Evolutionary conservation across 2,329 filamentous ascomycete species (phyloP).

Genomic region (Triangularia verruculosa): DNA sequence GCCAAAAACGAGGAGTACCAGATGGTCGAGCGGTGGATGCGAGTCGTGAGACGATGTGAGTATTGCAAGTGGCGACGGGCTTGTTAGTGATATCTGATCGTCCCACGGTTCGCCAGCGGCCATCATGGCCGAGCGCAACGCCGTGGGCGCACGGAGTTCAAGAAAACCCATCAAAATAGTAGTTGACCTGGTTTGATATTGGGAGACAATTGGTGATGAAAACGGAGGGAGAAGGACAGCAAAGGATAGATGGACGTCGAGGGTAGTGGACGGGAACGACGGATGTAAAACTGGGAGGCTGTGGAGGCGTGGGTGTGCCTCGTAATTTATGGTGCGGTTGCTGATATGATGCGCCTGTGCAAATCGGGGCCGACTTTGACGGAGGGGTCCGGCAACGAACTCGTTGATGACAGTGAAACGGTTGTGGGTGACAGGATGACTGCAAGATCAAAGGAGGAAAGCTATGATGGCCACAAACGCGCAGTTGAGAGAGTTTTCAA

Average conservation of each 20-base stretch:
- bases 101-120: constrained; percentile 24
- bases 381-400: neutral
- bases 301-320: neutral
- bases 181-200: constrained; percentile 5
- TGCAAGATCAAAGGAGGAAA: neutral
- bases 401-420: neutral
- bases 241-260: constrained; percentile 1
- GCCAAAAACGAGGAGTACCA: constrained; percentile 84
- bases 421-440: neutral
- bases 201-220: neutral
- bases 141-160: constrained; percentile 40
- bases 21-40: constrained; percentile 65
- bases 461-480: neutral
- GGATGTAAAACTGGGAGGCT: neutral
- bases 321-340: neutral
- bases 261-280: neutral
- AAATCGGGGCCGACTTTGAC: neutral
- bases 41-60: constrained; percentile 44
- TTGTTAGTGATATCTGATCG: constrained; percentile 25
- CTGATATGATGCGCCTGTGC: neutral
- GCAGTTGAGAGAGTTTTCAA: neutral
- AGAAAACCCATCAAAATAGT: constrained; percentile 35
- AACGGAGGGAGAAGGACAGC: neutral
- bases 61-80: constrained; percentile 40
- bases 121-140: constrained; percentile 41